Conservation (phyloP, 805 yeast species). For the Phaffomyces opuntiae region DNA sequence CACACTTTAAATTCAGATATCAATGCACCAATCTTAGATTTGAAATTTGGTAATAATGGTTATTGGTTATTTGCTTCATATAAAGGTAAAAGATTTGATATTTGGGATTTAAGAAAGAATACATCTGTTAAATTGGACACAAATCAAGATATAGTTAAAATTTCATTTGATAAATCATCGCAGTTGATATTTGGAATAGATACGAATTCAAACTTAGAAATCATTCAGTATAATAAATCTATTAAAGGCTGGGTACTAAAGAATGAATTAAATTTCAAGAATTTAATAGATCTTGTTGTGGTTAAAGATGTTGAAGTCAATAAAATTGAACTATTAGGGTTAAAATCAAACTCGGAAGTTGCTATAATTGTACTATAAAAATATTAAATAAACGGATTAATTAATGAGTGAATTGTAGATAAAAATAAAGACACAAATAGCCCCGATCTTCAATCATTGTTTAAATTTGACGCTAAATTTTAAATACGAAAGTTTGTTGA, state of each 20-base stretch:
- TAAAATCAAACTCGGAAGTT: conserved; percentile 3
- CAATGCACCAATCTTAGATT: conserved; percentile 21
- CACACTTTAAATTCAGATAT: conserved; percentile 14
- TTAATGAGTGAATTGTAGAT: too few species aligned
- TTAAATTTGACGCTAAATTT: too few species aligned
- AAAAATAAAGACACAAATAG: too few species aligned
- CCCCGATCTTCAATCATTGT: too few species aligned
- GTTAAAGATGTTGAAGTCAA: conserved; percentile 10
- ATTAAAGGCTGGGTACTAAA: conserved; percentile 15
- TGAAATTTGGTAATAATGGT: conserved; percentile 57
- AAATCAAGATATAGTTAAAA: conserved; percentile 2
- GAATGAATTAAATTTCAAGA: conserved; percentile 6
- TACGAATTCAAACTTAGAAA: conserved; percentile 4
- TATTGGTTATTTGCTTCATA: conserved; percentile 44
- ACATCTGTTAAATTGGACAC: conserved; percentile 6
- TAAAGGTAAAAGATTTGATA: conserved; percentile 24
- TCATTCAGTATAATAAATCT: conserved; percentile 17
- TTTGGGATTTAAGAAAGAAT: conserved; percentile 45
- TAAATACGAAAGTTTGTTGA: too few species aligned
- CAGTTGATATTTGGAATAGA: conserved; percentile 14
- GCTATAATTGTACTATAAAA: neutral
- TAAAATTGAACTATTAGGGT: conserved; percentile 1
- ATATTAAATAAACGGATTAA: neutral
- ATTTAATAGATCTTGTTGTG: conserved; percentile 11
- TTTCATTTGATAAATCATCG: conserved; percentile 19